These are phyloP conservation scores for Cadophora luteo-olivacea DNA, from an alignment of 2,329 filamentous ascomycete genomes.

Conservation along the genomic window DNA sequence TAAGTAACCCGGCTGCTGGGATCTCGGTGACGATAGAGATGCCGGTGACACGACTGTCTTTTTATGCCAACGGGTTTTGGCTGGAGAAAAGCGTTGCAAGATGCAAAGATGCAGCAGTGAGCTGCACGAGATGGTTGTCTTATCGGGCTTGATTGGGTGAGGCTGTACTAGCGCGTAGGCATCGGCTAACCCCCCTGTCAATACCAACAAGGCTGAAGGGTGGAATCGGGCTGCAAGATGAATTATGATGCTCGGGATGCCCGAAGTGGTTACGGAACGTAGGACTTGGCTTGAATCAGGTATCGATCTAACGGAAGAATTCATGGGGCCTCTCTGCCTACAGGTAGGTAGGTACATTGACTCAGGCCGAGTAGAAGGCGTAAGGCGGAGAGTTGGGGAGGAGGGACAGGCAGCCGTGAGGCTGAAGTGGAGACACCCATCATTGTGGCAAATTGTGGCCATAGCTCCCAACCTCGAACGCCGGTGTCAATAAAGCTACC, in stretches of 20 bases:
- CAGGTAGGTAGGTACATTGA: slow-evolving; percentile 4
- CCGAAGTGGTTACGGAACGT: slow-evolving; percentile 12
- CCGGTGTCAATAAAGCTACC: background rate
- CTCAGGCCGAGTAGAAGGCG: slow-evolving; percentile 25
- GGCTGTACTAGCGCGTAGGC: slow-evolving; percentile 19
- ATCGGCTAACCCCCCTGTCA: background rate
- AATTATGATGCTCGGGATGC: slow-evolving; percentile 20
- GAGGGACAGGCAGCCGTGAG: slow-evolving; percentile 12
- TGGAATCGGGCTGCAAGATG: background rate
- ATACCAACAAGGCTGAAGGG: slow-evolving; percentile 24
- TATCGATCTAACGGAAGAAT: background rate
- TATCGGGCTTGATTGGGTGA: slow-evolving; percentile 24
- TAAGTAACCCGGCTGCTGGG: slow-evolving; percentile 20
- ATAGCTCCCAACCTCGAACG: background rate
- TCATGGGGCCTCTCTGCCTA: slow-evolving; percentile 17
- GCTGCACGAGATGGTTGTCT: slow-evolving; percentile 13
- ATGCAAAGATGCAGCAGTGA: slow-evolving; percentile 17
- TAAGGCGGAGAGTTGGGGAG: background rate
- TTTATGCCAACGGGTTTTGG: slow-evolving; percentile 8
- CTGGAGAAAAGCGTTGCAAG: background rate
- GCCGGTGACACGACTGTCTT: slow-evolving; percentile 15
- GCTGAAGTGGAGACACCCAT: slow-evolving; percentile 4
- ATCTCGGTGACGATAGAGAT: slow-evolving; percentile 26
- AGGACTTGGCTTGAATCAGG: background rate
- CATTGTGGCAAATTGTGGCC: slow-evolving; percentile 11